These are phyloP conservation scores for Glycine latifolia DNA, from an alignment of 306 rosid genomes.

Conservation along the genomic window DNA sequence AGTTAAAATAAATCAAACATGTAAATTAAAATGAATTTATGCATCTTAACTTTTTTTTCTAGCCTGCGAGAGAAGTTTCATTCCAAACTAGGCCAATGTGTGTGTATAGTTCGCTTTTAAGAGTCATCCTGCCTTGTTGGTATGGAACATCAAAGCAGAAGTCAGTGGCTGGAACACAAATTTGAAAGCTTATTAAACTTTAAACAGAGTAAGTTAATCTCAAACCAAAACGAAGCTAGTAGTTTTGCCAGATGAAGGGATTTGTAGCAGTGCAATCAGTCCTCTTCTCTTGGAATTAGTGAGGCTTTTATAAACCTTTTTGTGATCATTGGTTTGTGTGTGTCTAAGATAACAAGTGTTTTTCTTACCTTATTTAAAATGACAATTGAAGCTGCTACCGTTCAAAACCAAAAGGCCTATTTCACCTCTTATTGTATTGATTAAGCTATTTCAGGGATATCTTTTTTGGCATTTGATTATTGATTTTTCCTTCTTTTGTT, in stretches of 20 bases:
- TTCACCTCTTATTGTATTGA: constrained; percentile 10
- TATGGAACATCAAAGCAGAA: constrained; percentile 7
- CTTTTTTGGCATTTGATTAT: constrained; percentile 29
- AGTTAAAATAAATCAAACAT: not conserved
- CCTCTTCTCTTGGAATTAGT: constrained; percentile 12
- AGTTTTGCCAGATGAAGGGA: constrained; percentile 18
- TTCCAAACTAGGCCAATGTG: not conserved
- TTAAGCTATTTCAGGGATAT: not conserved
- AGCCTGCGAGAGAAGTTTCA: not conserved
- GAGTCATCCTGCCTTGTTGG: constrained; percentile 24
- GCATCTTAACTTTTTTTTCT: not conserved
- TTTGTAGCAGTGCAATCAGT: constrained; percentile 6
- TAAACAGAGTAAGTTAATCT: not conserved
- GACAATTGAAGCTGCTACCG: not conserved
- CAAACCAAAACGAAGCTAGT: constrained; percentile 4
- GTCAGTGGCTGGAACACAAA: not conserved
- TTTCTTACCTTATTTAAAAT: not conserved
- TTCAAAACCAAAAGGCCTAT: constrained; percentile 7
- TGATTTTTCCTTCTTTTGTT: constrained; percentile 16
- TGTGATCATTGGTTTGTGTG: not conserved
- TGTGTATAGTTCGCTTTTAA: not conserved
- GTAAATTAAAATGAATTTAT: not conserved
- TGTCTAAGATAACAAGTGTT: not conserved
- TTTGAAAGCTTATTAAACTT: not conserved
- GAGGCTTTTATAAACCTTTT: not conserved